Percentiles rank a stretch among this genome's conserved stretches.
Conservation (phyloP, 768 basidiomycete species). For the Leucogyrophana mollusca region DNA sequence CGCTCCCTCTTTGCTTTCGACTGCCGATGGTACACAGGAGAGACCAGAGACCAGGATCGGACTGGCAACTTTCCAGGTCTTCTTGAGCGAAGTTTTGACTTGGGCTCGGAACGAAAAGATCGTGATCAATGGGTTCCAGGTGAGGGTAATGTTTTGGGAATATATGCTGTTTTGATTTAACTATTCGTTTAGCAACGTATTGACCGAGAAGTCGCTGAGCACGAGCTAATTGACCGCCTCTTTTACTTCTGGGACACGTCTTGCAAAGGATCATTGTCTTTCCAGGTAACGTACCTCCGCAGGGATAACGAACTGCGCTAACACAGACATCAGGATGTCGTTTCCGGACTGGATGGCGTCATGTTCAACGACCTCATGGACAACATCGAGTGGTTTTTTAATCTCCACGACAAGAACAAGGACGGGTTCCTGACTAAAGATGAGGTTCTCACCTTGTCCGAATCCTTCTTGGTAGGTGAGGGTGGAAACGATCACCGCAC, state of each 20-base stretch:
- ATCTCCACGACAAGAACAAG: constrained; percentile 92
- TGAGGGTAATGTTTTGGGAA: constrained; percentile 27
- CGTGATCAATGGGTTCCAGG: constrained; percentile 90
- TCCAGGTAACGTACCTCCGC: constrained; percentile 59
- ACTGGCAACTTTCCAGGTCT: constrained; percentile 80
- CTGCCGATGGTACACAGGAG: constrained; percentile 62
- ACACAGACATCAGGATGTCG: constrained; percentile 65
- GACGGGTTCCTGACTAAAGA: constrained; percentile 96
- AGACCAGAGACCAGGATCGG: constrained; percentile 90
- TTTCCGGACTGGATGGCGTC: constrained; percentile 84
- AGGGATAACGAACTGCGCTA: not conserved
- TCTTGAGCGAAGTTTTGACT: constrained; percentile 88
- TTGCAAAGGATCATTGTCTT: constrained; percentile 79
- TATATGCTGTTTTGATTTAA: not conserved
- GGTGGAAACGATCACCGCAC: constrained; percentile 20
- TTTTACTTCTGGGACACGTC: constrained; percentile 95
- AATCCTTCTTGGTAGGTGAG: constrained; percentile 78
- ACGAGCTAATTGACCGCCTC: constrained; percentile 90
- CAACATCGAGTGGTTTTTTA: constrained; percentile 99
- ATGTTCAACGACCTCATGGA: constrained; percentile 98
- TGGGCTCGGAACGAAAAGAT: constrained; percentile 96
- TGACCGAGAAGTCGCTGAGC: constrained; percentile 90
- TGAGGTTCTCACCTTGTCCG: constrained; percentile 92
- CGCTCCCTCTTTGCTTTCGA: constrained; percentile 49
- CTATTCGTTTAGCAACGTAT: constrained; percentile 64